Conservation (phyloP, 371 early-diverging fungal species). For the Syncephalastrum monosporum region DNA sequence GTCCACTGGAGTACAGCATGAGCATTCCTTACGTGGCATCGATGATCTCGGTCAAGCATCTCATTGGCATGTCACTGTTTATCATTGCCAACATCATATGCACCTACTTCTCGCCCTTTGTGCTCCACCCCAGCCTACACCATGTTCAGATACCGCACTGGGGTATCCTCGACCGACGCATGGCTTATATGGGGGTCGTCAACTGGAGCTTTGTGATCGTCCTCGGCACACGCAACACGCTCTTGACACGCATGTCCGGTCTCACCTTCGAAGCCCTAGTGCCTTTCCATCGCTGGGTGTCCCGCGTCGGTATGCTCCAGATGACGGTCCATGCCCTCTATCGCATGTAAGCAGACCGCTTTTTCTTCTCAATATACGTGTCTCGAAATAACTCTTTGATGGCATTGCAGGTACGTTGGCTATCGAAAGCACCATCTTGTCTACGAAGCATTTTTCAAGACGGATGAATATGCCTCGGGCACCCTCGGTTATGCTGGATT, state of each 20-base stretch:
- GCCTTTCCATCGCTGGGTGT: conserved; percentile 45
- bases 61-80: conserved; percentile 30
- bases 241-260: conserved; percentile 38
- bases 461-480: conserved; percentile 35
- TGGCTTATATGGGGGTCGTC: conserved; percentile 38
- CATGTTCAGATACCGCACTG: conserved; percentile 10
- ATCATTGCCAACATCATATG: conserved; percentile 31
- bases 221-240: conserved; percentile 38
- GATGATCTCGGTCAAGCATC: conserved; percentile 40
- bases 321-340: conserved; percentile 38
- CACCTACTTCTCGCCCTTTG: conserved; percentile 31
- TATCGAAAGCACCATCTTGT: background rate
- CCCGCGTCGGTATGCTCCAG: conserved; percentile 39
- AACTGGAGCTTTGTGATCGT: conserved; percentile 45
- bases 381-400: background rate
- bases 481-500: conserved; percentile 34
- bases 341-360: conserved; percentile 28
- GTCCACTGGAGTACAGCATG: conserved; percentile 22
- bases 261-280: conserved; percentile 39
- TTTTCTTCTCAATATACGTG: too few relatives aligned
- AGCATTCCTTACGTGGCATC: conserved; percentile 39
- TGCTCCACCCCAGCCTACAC: conserved; percentile 11
- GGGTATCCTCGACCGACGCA: conserved; percentile 37
- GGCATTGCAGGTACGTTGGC: background rate
- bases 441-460: conserved; percentile 22